Evolutionary conservation across 805 yeast genomes (phyloP), one percentile per base, ranked within the genome.

Genomic region (Ogataea salicorniae): DNA sequence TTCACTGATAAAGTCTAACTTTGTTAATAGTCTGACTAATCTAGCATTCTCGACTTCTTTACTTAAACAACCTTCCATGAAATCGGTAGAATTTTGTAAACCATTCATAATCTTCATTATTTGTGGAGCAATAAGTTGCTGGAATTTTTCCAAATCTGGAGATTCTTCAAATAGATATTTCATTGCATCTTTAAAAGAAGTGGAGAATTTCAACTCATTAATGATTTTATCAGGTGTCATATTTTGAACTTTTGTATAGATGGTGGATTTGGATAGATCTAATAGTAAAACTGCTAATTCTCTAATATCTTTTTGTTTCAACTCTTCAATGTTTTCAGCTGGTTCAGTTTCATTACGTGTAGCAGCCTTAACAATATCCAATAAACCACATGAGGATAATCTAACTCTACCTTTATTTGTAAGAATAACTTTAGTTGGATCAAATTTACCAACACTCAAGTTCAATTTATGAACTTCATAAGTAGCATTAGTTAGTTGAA

Each of bases 11-110:
- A 84, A 84, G 60, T 87, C 88, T 38, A 94, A 69, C 70, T 94
- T 94, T 49, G 90, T 73, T 60, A 92, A 70, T 38, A 94, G 72
- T 50, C 98, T 74, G 56, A 92, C 89, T 31, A 94, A 68, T 50
- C 98, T 74, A 4, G 87, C 94, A 64, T 94, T 94, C 63, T 94
- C 98, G 23, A 91, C 68, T 64, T 92, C 98, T 46, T 77, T 74
- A 15, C 80, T 64, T 37, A 94, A 67, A 50, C 77, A 79, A 3
- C 77, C 68, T 61, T 85, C 91, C 54, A 77, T 71, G 57, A 67
- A 77, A 56, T 86, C 94, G 5, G 75, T 67, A 45, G 72, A 67
- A 39, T 71, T 71, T 59, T 79, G 77, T 17, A 80, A 60, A 2
- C 76, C 75, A 56, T 83, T 76, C 41, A 80, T 52, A 5, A 75